Evolutionary conservation across 139 green algal genomes (phyloP), one percentile per base, ranked within the genome.

Genomic region (Nannochloris sp.): DNA sequence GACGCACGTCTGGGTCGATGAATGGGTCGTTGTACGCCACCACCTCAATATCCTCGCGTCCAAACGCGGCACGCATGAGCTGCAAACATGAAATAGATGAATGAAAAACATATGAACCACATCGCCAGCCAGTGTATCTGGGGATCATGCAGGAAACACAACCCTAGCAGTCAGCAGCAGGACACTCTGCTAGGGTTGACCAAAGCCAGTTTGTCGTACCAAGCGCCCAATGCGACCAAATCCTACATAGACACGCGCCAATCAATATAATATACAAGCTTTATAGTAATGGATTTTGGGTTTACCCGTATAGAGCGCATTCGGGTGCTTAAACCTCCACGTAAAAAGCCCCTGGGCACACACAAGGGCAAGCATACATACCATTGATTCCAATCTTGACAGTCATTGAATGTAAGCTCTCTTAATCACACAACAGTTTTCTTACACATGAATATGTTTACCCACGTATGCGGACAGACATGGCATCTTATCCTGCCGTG

Each of bases 11-110:
- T 13, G 65, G 61, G 61, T 88, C 76, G 56, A 95, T 85, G 76
- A 95, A 95, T 31, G 88, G 88, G 63, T 95, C 88, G 62, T 97
- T 97, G 66, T 94, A 78, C 4, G 85, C 86, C n/a, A 79, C 80
- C 9, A 94, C 79, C 81, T 94, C 83, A 16, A 97, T 70, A 67
- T 96, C 86, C 17, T 85, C 67, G 25, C 85, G 76, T 31, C 76
- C 51, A 25, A 92, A 69, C 0, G 75, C 77, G 14, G 79, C 73
- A 43, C 85, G 75, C 68, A 84, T 66, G 17, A 93, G 80, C 50
- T 86, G 70, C 66, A 68, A 40, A 40, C 11, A 40, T 6, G 11
- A 3, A 40, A 40, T 40, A 13, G 11, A 8, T 8, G 6, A 40
- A 40, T 40, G 33, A 40, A 40, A 40, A 40, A 40, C 11, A 40